A percentile compares a stretch with the other conserved stretches of the same genome.
Conservation (phyloP, 2,329 filamentous ascomycete genomes). For the Clarireedia paspali region DNA sequence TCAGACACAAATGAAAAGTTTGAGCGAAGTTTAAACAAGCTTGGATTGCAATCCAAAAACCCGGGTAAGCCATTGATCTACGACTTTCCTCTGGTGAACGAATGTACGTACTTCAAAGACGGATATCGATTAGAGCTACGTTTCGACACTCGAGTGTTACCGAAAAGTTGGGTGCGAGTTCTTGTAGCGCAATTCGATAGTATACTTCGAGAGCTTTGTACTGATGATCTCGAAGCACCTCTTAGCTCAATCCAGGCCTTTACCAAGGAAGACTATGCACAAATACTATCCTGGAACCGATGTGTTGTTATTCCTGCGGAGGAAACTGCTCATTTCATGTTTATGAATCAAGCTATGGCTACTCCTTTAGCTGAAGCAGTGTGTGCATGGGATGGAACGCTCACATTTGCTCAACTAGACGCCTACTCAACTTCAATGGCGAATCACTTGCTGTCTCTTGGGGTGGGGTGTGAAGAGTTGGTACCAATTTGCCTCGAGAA, state of each 20-base stretch:
- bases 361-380: slow-evolving; percentile 19
- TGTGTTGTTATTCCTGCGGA: not conserved
- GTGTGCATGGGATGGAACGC: slow-evolving; percentile 21
- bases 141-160: not conserved
- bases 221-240: not conserved
- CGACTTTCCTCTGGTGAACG: not conserved
- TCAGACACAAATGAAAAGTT: slow-evolving; percentile 3
- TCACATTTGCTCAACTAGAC: slow-evolving; percentile 22
- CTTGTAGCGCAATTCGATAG: not conserved
- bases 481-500: slow-evolving; percentile 27
- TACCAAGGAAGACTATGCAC: not conserved
- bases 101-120: not conserved
- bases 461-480: slow-evolving; percentile 12
- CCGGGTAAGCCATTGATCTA: not conserved
- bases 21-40: not conserved
- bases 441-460: slow-evolving; percentile 11
- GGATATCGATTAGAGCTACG: not conserved
- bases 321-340: slow-evolving; percentile 15
- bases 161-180: not conserved
- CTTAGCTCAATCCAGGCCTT: not conserved
- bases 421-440: slow-evolving; percentile 16
- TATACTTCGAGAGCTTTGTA: not conserved
- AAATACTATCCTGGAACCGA: slow-evolving; percentile 14
- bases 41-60: not conserved
- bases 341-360: slow-evolving; percentile 1